These are phyloP conservation scores for Xanthoconium purpureum DNA, from an alignment of 768 basidiomycete species.

Conservation along the genomic window DNA sequence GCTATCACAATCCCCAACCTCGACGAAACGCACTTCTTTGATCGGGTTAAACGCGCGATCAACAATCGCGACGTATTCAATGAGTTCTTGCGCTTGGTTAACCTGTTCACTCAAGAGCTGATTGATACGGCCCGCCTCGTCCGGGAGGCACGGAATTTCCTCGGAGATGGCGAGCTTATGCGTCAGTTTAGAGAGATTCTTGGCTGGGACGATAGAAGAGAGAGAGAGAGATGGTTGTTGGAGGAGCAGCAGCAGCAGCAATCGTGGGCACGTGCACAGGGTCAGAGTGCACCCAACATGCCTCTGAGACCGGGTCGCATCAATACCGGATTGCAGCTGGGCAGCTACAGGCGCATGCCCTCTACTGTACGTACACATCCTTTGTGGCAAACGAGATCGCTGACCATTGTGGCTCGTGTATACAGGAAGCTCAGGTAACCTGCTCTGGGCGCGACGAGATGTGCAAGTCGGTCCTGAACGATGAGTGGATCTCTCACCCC, in stretches of 20 bases:
- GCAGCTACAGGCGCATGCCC: slow-evolving; percentile 88
- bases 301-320: slow-evolving; percentile 51
- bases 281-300: slow-evolving; percentile 37
- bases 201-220: slow-evolving; percentile 79
- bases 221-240: slow-evolving; percentile 49
- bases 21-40: slow-evolving; percentile 86
- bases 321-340: slow-evolving; percentile 70
- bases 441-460: slow-evolving; percentile 97
- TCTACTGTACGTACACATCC: slow-evolving; percentile 53
- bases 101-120: slow-evolving; percentile 91
- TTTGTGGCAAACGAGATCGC: neutral
- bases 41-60: slow-evolving; percentile 74
- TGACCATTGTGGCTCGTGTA: neutral
- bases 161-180: slow-evolving; percentile 76
- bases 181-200: slow-evolving; percentile 81
- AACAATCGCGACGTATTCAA: slow-evolving; percentile 79
- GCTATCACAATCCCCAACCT: slow-evolving; percentile 19
- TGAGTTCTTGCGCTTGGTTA: slow-evolving; percentile 93
- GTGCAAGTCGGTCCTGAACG: slow-evolving; percentile 94
- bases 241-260: slow-evolving; percentile 45
- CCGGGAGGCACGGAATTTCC: slow-evolving; percentile 73
- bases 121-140: slow-evolving; percentile 85
- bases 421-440: slow-evolving; percentile 78
- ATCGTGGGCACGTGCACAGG: slow-evolving; percentile 50
- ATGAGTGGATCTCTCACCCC: slow-evolving; percentile 98